phyloP scores from a whole-genome alignment of 306 rosid species.

The Dryas octopetala region DNA sequence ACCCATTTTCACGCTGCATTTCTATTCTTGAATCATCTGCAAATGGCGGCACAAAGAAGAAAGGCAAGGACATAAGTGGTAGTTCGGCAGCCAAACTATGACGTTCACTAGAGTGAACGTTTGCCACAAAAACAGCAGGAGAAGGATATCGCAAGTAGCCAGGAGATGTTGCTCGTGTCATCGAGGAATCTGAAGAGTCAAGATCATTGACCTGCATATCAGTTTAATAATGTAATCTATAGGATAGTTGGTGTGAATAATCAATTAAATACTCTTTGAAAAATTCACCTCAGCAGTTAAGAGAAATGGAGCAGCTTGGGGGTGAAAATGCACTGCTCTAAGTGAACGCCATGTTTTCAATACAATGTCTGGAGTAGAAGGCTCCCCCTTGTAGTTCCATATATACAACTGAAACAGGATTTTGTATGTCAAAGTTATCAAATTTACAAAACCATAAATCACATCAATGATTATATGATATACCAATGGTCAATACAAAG shows the following conservation, averaged over 20 bases:
- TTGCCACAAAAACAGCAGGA: constrained; percentile 80
- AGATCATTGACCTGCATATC: constrained; percentile 90
- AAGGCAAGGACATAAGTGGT: constrained; percentile 64
- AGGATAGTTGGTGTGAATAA: constrained; percentile 21
- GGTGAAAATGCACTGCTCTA: constrained; percentile 96
- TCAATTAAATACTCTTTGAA: constrained; percentile 19
- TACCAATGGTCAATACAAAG: neutral
- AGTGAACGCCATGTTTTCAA: constrained; percentile 83
- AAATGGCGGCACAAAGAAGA: constrained; percentile 51
- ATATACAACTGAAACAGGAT: constrained; percentile 62
- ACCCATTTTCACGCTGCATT: constrained; percentile 42
- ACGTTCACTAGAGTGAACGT: constrained; percentile 56
- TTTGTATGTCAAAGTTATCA: constrained; percentile 19
- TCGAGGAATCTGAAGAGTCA: constrained; percentile 85
- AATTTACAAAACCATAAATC: constrained; percentile 18
- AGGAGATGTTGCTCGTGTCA: constrained; percentile 74
- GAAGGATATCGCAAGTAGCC: constrained; percentile 89
- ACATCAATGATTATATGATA: neutral
- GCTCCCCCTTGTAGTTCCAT: constrained; percentile 78
- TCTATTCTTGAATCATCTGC: constrained; percentile 58
- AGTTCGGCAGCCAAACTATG: constrained; percentile 51
- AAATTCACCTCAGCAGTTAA: constrained; percentile 86
- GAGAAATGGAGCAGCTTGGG: constrained; percentile 84
- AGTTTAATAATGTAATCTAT: constrained; percentile 37
- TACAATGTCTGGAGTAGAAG: constrained; percentile 69